phyloP scores from a whole-genome alignment of 1,139 yeast species.

The Magnusiomyces sp. region DNA sequence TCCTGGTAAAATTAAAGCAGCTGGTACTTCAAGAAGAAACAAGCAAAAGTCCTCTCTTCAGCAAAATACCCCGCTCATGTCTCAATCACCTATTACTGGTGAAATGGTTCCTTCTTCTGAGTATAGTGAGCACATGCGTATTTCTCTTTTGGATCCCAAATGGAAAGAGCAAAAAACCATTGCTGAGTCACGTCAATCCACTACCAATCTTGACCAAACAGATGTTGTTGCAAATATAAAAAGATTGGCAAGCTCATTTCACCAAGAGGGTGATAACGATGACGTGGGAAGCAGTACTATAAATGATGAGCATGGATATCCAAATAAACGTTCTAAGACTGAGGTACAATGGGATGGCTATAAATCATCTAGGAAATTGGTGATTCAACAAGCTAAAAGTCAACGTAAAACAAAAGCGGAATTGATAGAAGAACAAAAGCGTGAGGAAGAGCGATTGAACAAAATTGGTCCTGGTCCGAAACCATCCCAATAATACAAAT shows the following conservation, averaged over 20 bases:
- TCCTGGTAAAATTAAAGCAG: slow-evolving; percentile 52
- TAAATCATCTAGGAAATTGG: slow-evolving; percentile 20
- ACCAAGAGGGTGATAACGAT: slow-evolving; percentile 5
- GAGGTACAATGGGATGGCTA: slow-evolving; percentile 28
- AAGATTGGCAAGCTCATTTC: slow-evolving; percentile 39
- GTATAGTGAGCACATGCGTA: slow-evolving; percentile 65
- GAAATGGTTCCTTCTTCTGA: slow-evolving; percentile 59
- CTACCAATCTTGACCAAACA: slow-evolving; percentile 56
- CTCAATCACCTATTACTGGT: slow-evolving; percentile 69
- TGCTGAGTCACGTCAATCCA: slow-evolving; percentile 49
- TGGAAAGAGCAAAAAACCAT: slow-evolving; percentile 63
- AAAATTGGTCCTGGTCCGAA: slow-evolving; percentile 24
- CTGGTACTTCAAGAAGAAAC: slow-evolving; percentile 56
- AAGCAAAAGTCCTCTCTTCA: slow-evolving; percentile 22
- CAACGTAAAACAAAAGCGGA: slow-evolving; percentile 17
- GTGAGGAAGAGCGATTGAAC: slow-evolving; percentile 17
- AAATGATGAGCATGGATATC: slow-evolving; percentile 11
- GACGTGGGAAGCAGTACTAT: slow-evolving; percentile 12
- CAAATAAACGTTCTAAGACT: slow-evolving; percentile 16
- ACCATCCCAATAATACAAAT: no score
- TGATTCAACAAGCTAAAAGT: slow-evolving; percentile 22
- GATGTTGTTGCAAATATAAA: slow-evolving; percentile 73
- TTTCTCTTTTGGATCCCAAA: slow-evolving; percentile 69
- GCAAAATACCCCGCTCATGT: slow-evolving; percentile 23
- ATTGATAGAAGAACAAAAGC: slow-evolving; percentile 19